Percentiles rank a stretch among this genome's conserved stretches.
Evolutionary conservation across 2,329 filamentous ascomycete species (phyloP).

Genomic region (Stachybotrys elegans): DNA sequence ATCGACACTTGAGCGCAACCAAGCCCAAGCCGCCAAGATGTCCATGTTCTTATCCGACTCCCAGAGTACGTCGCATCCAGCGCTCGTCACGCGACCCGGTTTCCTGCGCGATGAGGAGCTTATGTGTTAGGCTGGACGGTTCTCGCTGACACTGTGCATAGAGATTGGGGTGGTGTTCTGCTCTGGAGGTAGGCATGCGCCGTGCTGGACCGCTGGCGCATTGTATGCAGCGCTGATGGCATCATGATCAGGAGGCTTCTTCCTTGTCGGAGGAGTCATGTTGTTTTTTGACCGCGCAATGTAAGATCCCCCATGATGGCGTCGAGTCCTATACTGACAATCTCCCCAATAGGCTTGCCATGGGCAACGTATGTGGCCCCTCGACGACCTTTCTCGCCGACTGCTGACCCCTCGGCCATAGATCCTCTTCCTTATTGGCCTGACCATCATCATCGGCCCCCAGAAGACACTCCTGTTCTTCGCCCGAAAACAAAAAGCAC

Average conservation of each 20-base stretch:
- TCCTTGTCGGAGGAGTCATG: conserved; percentile 88
- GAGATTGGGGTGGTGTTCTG: conserved; percentile 98
- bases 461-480: conserved; percentile 93
- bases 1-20: no score
- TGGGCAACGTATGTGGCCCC: conserved; percentile 76
- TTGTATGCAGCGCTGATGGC: conserved; percentile 13
- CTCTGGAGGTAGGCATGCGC: conserved; percentile 74
- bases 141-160: conserved; percentile 38
- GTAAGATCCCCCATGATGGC: conserved; percentile 41
- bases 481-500: conserved; percentile 85
- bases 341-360: conserved; percentile 65
- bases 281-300: conserved; percentile 98
- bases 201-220: conserved; percentile 14
- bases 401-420: conserved; percentile 29
- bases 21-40: conserved; percentile 30
- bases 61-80: conserved; percentile 65
- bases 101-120: not conserved
- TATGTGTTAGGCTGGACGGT: not conserved
- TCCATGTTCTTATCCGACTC: conserved; percentile 95
- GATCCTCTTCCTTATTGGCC: conserved; percentile 96
- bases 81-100: conserved; percentile 16
- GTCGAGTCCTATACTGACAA: conserved; percentile 15
- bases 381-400: conserved; percentile 8
- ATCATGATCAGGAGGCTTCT: conserved; percentile 69
- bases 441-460: conserved; percentile 91